These are phyloP conservation scores for Lycium barbarum DNA, from an alignment of 257 asterid genomes.

Conservation along the genomic window DNA sequence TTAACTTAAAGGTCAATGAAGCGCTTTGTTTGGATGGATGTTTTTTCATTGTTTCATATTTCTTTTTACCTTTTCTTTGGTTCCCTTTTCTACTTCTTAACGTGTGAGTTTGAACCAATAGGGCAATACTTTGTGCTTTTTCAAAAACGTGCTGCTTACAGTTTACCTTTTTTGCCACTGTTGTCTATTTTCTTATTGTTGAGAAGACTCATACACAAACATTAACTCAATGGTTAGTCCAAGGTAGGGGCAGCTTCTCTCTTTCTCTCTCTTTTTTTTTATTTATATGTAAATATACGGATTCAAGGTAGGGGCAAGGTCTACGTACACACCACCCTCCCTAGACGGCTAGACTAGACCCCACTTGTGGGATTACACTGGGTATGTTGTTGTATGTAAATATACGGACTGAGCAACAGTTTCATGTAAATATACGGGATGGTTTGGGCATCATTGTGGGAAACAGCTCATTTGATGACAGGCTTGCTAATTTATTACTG, in stretches of 20 bases:
- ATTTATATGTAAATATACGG: too few species aligned
- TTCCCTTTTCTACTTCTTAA: not conserved
- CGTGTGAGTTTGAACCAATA: not conserved
- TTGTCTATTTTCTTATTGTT: not conserved
- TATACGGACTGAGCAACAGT: not conserved
- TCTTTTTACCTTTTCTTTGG: not conserved
- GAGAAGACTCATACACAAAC: not conserved
- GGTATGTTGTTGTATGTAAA: too few species aligned
- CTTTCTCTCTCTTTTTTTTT: too few species aligned
- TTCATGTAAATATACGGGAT: not conserved
- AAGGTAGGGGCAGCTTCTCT: too few species aligned
- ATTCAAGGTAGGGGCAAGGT: too few species aligned
- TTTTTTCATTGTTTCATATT: not conserved
- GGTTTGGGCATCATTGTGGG: slow-evolving; percentile 8
- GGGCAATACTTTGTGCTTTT: slow-evolving; percentile 1
- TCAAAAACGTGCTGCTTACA: not conserved
- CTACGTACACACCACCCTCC: too few species aligned
- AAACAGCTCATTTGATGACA: not conserved
- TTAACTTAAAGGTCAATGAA: not conserved
- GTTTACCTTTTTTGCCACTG: not conserved
- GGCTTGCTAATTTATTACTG: not conserved
- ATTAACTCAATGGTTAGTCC: not conserved
- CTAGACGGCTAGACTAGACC: too few species aligned
- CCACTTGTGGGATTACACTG: too few species aligned
- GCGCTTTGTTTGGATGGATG: not conserved